A percentile compares a stretch with the other conserved stretches of the same genome.
Evolutionary conservation across 2,329 filamentous ascomycete genomes (phyloP).

Genomic region (Talaromyces sp.): DNA sequence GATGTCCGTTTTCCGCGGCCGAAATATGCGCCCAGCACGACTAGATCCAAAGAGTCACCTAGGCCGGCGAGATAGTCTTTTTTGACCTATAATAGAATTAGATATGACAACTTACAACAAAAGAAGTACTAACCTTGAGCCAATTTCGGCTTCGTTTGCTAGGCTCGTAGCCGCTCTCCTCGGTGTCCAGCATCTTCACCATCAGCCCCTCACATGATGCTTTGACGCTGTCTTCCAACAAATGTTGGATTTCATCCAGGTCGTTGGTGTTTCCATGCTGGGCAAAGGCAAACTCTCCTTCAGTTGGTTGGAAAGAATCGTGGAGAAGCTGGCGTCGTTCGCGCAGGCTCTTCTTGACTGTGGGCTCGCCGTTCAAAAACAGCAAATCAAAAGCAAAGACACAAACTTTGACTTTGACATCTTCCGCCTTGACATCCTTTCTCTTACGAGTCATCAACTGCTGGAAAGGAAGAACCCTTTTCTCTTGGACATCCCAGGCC

Average conservation of each 20-base stretch:
- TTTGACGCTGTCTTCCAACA: conserved; percentile 92
- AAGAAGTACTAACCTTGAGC: conserved; percentile 67
- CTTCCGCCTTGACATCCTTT: conserved; percentile 93
- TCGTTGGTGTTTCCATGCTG: conserved; percentile 82
- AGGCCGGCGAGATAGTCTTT: conserved; percentile 95
- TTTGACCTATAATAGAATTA: conserved; percentile 62
- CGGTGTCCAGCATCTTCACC: conserved; percentile 98
- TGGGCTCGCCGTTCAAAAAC: conserved; percentile 83
- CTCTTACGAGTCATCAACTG: conserved; percentile 97
- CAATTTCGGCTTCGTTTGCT: conserved; percentile 95
- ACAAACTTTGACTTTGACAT: conserved; percentile 94
- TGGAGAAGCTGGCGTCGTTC: conserved; percentile 74
- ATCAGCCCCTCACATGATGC: conserved; percentile 95
- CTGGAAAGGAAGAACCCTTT: conserved; percentile 95
- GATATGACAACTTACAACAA: not conserved
- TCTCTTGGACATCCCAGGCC: conserved; percentile 89
- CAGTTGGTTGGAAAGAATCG: conserved; percentile 66
- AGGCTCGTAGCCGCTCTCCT: conserved; percentile 90
- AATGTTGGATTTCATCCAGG: conserved; percentile 84
- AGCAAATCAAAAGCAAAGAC: conserved; percentile 95
- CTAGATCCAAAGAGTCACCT: conserved; percentile 92
- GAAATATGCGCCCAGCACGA: conserved; percentile 90
- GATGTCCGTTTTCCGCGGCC: conserved; percentile 94
- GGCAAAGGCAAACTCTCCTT: conserved; percentile 89
- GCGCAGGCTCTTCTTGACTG: conserved; percentile 81